Conservation (phyloP, 108 stramenopile species). For the Skeletonema tropicum region DNA sequence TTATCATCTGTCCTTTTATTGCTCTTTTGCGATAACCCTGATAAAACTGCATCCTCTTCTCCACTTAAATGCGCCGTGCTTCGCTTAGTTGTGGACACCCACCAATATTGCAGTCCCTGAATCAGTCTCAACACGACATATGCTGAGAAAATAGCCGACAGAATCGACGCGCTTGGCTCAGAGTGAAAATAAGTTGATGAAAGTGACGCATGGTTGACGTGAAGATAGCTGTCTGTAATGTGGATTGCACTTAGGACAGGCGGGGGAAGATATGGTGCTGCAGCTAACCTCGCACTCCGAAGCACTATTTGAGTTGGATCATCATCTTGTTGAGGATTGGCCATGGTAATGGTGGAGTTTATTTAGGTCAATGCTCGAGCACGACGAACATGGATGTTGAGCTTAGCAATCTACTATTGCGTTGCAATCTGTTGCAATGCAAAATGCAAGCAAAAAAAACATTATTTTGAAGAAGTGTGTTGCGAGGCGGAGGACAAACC, state of each 20-base stretch:
- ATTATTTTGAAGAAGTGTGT: no score
- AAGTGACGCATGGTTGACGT: slow-evolving; percentile 21
- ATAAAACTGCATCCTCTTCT: slow-evolving; percentile 16
- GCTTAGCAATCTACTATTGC: no score
- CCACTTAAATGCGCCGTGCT: slow-evolving; percentile 30
- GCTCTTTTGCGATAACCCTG: not conserved
- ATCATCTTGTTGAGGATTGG: not conserved
- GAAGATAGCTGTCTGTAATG: slow-evolving; percentile 28
- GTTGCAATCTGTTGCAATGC: no score
- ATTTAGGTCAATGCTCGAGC: no score
- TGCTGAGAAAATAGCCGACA: slow-evolving; percentile 12
- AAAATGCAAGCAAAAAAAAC: no score
- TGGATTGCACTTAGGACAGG: slow-evolving; percentile 34
- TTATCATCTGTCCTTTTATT: not conserved
- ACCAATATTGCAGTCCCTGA: not conserved
- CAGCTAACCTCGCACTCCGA: slow-evolving; percentile 4
- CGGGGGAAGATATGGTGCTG: slow-evolving; percentile 45
- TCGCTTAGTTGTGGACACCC: slow-evolving; percentile 14
- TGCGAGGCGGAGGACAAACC: no score
- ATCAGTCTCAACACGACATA: slow-evolving; percentile 16
- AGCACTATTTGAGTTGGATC: not conserved
- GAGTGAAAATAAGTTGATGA: slow-evolving; percentile 16
- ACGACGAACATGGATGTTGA: no score
- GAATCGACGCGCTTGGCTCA: slow-evolving; percentile 16
- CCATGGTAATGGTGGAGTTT: not conserved